phyloP scores from a whole-genome alignment of 495 filamentous ascomycete species.

The Lophiotrema nucula region DNA sequence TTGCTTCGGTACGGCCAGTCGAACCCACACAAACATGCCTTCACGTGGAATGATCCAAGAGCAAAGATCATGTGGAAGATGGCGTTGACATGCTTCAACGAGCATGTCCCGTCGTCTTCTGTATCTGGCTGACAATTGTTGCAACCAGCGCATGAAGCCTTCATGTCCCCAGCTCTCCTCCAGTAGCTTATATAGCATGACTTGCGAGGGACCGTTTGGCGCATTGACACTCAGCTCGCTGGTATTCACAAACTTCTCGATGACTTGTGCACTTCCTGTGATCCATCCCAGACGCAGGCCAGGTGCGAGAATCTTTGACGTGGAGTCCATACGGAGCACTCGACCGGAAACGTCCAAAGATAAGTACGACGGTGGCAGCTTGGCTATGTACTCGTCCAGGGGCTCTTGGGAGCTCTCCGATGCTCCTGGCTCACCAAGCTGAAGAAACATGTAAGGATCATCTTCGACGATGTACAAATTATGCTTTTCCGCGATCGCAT shows the following conservation, averaged over 20 bases:
- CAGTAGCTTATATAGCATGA: slow-evolving; percentile 37
- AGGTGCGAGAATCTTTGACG: slow-evolving; percentile 40
- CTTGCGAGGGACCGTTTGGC: slow-evolving; percentile 38
- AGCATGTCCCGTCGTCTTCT: slow-evolving; percentile 28
- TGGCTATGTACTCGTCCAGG: background rate
- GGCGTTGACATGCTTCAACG: slow-evolving; percentile 25
- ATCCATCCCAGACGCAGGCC: slow-evolving; percentile 40
- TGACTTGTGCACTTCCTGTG: slow-evolving; percentile 34
- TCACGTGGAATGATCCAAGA: slow-evolving; percentile 19
- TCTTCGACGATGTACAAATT: slow-evolving; percentile 81
- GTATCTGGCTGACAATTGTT: slow-evolving; percentile 27
- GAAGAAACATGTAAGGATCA: slow-evolving; percentile 63
- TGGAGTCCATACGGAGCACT: slow-evolving; percentile 37
- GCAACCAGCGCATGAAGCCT: slow-evolving; percentile 37
- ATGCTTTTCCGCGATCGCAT: slow-evolving; percentile 67
- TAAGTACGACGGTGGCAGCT: slow-evolving; percentile 5
- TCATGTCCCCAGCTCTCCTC: slow-evolving; percentile 35
- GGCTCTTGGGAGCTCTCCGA: background rate
- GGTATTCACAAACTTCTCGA: slow-evolving; percentile 31
- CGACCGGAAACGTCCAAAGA: slow-evolving; percentile 13
- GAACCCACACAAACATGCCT: slow-evolving; percentile 28
- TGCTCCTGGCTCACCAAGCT: background rate
- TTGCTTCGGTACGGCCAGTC: no score
- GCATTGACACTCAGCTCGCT: slow-evolving; percentile 27
- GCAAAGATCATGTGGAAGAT: slow-evolving; percentile 25